Evolutionary conservation across 495 filamentous ascomycete species (phyloP).

Genomic region (Collariella sp.): DNA sequence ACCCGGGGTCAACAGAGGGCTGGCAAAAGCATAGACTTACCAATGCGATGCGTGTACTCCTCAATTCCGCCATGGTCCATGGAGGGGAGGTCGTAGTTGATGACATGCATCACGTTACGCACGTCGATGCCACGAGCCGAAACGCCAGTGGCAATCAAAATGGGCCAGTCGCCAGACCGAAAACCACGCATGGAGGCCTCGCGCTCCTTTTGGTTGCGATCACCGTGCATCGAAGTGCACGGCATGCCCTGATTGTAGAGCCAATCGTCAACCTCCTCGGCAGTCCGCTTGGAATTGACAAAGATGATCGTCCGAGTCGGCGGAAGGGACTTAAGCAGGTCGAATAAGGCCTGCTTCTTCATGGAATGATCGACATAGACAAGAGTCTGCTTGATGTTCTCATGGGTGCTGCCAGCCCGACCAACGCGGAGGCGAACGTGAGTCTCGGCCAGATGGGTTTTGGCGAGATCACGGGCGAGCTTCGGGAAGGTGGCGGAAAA

Average conservation of each 20-base stretch:
- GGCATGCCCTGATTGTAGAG: slow-evolving; percentile 73
- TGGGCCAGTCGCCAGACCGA: slow-evolving; percentile 59
- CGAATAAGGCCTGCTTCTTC: slow-evolving; percentile 65
- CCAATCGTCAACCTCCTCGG: slow-evolving; percentile 79
- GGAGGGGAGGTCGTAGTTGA: slow-evolving; percentile 83
- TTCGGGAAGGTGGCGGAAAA: slow-evolving; percentile 92
- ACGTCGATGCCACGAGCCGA: slow-evolving; percentile 88
- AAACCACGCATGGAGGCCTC: slow-evolving; percentile 90
- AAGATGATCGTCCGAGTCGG: slow-evolving; percentile 85
- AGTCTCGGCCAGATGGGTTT: slow-evolving; percentile 58
- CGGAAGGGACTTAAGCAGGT: slow-evolving; percentile 57
- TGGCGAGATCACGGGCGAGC: slow-evolving; percentile 63
- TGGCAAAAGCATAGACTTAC: slow-evolving; percentile 35
- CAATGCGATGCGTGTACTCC: slow-evolving; percentile 92
- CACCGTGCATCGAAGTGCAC: slow-evolving; percentile 74
- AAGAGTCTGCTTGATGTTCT: slow-evolving; percentile 71
- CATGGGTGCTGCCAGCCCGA: slow-evolving; percentile 68
- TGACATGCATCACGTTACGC: slow-evolving; percentile 74
- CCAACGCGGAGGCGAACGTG: slow-evolving; percentile 76
- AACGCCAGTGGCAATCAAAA: slow-evolving; percentile 79
- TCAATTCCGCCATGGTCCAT: slow-evolving; percentile 70
- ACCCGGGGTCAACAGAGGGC: neutral
- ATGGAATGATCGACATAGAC: slow-evolving; percentile 49
- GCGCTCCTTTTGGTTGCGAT: slow-evolving; percentile 83
- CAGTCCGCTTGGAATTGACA: slow-evolving; percentile 66